phyloP scores from a whole-genome alignment of 2,329 filamentous ascomycete genomes.

The Sporothrix euskadiensis region DNA sequence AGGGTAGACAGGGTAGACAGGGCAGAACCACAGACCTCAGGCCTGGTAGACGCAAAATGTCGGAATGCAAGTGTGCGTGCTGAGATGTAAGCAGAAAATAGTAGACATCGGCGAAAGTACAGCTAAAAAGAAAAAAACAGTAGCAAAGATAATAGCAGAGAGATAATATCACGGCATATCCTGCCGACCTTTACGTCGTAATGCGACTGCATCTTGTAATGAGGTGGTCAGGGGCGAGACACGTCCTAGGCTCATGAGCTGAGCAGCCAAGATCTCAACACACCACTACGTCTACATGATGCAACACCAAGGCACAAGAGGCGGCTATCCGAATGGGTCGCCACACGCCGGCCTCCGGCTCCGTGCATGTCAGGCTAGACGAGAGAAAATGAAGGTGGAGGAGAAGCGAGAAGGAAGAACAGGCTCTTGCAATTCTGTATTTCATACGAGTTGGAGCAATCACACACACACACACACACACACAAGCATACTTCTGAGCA shows the following conservation, averaged over 20 bases:
- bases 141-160: neutral
- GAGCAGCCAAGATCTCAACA: no score
- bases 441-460: neutral
- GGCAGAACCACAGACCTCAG: neutral
- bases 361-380: slow-evolving; percentile 11
- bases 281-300: neutral
- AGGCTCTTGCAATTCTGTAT: neutral
- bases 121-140: neutral
- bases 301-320: neutral
- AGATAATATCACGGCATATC: neutral
- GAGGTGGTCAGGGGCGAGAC: neutral
- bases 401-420: neutral
- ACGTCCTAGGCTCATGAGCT: no score
- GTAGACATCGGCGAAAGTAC: neutral
- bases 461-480: neutral
- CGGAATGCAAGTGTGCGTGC: neutral
- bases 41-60: neutral
- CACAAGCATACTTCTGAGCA: neutral
- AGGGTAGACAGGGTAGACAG: neutral
- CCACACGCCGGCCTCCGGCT: neutral
- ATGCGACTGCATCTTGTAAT: neutral
- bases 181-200: neutral
- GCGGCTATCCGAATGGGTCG: slow-evolving; percentile 22
- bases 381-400: neutral
- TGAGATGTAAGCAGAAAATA: neutral